phyloP scores from a whole-genome alignment of 177 flowering plant genomes.

The Vitis hybrid region DNA sequence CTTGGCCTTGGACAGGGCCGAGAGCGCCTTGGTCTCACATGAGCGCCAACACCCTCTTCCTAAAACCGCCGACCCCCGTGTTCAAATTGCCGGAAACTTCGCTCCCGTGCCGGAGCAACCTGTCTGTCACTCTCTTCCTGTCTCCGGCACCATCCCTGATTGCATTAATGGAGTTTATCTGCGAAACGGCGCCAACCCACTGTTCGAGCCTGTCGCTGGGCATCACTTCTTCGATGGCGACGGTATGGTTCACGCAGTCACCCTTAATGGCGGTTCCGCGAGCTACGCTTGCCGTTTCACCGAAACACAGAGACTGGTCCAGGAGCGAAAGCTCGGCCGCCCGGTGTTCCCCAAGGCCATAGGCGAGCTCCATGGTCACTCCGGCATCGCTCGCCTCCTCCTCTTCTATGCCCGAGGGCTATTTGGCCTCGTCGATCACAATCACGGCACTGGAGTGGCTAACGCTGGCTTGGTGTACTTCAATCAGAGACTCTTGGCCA shows the following conservation, averaged over 20 bases:
- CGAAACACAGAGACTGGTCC: constrained; percentile 60
- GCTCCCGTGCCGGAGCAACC: constrained; percentile 87
- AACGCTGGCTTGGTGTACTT: constrained; percentile 90
- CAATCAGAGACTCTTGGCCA: constrained; percentile 67
- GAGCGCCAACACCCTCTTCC: constrained; percentile 74
- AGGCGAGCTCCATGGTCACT: constrained; percentile 91
- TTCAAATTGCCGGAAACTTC: constrained; percentile 86
- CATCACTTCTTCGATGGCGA: constrained; percentile 97
- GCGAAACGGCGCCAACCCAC: constrained; percentile 93
- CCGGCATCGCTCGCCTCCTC: constrained; percentile 69
- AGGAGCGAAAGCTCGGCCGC: constrained; percentile 61
- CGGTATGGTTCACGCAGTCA: constrained; percentile 91
- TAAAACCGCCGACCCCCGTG: constrained; percentile 78
- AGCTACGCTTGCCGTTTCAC: constrained; percentile 87
- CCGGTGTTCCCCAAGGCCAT: constrained; percentile 90
- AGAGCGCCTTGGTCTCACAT: constrained; percentile 46
- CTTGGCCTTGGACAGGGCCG: constrained; percentile 55
- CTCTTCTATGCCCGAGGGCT: constrained; percentile 68
- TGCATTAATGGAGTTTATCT: constrained; percentile 77
- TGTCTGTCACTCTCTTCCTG: constrained; percentile 45
- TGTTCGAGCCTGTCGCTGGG: constrained; percentile 69
- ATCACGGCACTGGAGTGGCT: constrained; percentile 76
- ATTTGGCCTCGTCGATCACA: constrained; percentile 57
- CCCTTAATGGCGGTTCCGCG: constrained; percentile 41
- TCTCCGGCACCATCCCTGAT: constrained; percentile 66